Conservation (phyloP, 192 early-diverging fungal genomes). For the Chytriomyces sp. region DNA sequence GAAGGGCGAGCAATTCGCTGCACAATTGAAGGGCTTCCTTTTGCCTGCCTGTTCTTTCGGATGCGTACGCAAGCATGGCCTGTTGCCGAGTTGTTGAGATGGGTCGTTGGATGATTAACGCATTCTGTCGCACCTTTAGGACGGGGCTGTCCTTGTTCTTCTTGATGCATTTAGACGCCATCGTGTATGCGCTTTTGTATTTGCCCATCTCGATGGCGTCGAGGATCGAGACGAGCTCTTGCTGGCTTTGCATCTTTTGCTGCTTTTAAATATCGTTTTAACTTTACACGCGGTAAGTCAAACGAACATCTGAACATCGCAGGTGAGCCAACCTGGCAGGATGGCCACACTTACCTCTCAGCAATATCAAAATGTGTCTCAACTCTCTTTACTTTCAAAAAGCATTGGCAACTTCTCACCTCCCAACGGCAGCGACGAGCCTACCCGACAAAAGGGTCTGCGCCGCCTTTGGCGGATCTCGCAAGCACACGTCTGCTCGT, state of each 20-base stretch:
- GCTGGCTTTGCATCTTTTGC: not conserved
- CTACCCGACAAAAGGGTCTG: too few relatives aligned
- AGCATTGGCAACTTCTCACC: too few relatives aligned
- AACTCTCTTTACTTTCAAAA: too few relatives aligned
- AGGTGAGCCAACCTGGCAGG: too few relatives aligned
- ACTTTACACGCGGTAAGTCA: too few relatives aligned
- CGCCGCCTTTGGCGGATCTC: too few relatives aligned
- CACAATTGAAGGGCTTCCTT: slow-evolving; percentile 17
- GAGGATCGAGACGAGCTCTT: slow-evolving; percentile 32
- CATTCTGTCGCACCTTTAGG: slow-evolving; percentile 59
- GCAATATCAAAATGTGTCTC: too few relatives aligned
- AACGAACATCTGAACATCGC: too few relatives aligned
- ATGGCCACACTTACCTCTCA: too few relatives aligned
- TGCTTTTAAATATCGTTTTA: too few relatives aligned
- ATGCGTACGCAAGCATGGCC: slow-evolving; percentile 32
- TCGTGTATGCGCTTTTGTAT: slow-evolving; percentile 66
- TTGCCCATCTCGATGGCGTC: slow-evolving; percentile 72
- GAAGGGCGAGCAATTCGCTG: not conserved
- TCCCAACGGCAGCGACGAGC: too few relatives aligned
- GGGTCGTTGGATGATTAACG: not conserved
- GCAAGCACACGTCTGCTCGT: too few relatives aligned
- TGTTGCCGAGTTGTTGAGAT: slow-evolving; percentile 6
- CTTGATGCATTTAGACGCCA: slow-evolving; percentile 72
- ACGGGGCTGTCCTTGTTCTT: slow-evolving; percentile 68
- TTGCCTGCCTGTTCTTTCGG: slow-evolving; percentile 7